Base-by-base conservation (phyloP, 352 stramenopile species). In the Blastocystis sp. region DNA sequence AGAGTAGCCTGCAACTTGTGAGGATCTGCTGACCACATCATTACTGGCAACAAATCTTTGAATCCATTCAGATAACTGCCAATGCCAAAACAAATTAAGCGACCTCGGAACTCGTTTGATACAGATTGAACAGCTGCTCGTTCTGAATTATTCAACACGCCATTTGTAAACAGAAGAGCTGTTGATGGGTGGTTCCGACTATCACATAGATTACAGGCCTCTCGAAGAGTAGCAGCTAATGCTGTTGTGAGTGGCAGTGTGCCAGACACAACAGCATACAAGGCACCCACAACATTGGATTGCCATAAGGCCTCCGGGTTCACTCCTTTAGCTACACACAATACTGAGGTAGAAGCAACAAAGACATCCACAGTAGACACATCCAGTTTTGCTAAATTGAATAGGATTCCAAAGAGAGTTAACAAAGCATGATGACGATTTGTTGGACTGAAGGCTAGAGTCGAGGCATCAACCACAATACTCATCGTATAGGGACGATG, bases 21-120 rank as follows among this genome's bases (percentile, higher is more conserved):
- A 0, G 65, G 65, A 63, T 75, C 51, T 24, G 65, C 35, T 27
- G n/a, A 35, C 65, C 65, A 75, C n/a, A 75, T 65, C 35, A 75
- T 65, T 7, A 24, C 7, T 27, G 65, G 65, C 9, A 65, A 75
- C 46, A 61, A 3, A 35, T 75, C 65, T 27, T 63, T 27, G 14
- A 65, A 75, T 35, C 46, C 46, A 35, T 35, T 56, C 35, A 75
- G 1, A 75, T 65, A 65, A 14, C n/a, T 56, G 6, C 65, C 65
- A 11, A 75, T 75, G 6, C 65, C 65, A 75, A 75, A 27, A 75
- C 35, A 32, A 9, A 75, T 35, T 56, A 56, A 65, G 14, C 35
- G n/a, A 27, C 27, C 51, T 29, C 51, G 5, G 51, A 65, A 65
- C 7, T 27, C 29, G 0, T 29, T 65, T 12, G 51, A 27, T 9